Conservation (phyloP, 1,139 yeast species). For the Geotrichum phurueaensis region DNA sequence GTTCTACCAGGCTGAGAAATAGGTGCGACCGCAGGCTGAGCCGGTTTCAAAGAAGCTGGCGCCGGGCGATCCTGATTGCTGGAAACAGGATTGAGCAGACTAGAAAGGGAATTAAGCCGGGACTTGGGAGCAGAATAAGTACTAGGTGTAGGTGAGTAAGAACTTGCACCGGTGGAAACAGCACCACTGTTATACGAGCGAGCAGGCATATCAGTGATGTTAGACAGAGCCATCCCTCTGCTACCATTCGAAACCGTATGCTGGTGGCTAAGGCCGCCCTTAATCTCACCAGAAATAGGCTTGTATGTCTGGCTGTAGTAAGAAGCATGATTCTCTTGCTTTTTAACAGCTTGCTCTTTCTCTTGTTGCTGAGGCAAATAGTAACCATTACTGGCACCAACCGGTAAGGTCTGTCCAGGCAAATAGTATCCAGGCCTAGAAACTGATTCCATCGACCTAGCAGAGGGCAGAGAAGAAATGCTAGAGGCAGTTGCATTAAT, state of each 20-base stretch:
- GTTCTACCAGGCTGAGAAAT: background rate
- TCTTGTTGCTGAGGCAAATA: slow-evolving; percentile 2
- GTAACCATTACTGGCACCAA: background rate
- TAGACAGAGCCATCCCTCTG: slow-evolving; percentile 4
- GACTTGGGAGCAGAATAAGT: background rate
- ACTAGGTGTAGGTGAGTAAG: background rate
- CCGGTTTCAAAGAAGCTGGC: background rate
- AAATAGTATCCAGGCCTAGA: slow-evolving; percentile 6
- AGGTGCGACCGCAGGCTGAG: background rate
- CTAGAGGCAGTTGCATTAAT: background rate
- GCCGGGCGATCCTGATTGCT: background rate
- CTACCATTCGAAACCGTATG: background rate
- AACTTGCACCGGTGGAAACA: background rate
- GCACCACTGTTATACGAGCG: background rate
- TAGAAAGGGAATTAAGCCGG: slow-evolving; percentile 11
- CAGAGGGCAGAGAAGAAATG: slow-evolving; percentile 3
- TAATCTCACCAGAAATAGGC: background rate
- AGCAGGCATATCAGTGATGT: slow-evolving; percentile 11
- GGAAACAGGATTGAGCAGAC: slow-evolving; percentile 12
- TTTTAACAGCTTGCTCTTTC: background rate
- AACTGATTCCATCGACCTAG: slow-evolving; percentile 3
- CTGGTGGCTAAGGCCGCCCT: slow-evolving; percentile 1
- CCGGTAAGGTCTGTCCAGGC: slow-evolving; percentile 14
- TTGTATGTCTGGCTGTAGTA: background rate
- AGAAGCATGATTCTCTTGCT: background rate